These are phyloP conservation scores for Nectriaceae sp. DNA, from an alignment of 2,329 filamentous ascomycete species.

Conservation along the genomic window DNA sequence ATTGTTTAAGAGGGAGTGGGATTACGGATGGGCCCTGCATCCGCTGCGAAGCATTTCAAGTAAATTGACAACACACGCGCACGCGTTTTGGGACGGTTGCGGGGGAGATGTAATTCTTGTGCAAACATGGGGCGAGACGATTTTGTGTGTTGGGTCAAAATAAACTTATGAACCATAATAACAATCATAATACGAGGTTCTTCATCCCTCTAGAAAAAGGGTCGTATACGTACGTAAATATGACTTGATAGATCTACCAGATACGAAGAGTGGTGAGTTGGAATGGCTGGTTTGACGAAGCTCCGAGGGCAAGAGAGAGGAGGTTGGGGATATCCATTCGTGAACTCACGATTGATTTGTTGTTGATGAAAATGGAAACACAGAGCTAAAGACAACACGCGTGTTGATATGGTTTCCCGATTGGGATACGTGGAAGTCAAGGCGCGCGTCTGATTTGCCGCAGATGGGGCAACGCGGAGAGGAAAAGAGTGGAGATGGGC, in stretches of 20 bases:
- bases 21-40: neutral
- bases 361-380: conserved; percentile 23
- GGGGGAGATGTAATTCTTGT: conserved; percentile 22
- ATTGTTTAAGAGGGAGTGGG: neutral
- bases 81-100: conserved; percentile 24
- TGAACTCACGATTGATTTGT: conserved; percentile 6
- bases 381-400: too few species aligned
- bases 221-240: too few species aligned
- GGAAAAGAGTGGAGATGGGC: neutral
- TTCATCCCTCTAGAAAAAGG: too few species aligned
- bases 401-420: conserved; percentile 39
- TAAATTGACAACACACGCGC: conserved; percentile 13
- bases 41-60: neutral
- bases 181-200: too few species aligned
- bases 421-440: conserved; percentile 29
- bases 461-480: conserved; percentile 29
- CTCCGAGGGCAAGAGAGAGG: neutral
- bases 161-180: neutral
- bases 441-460: conserved; percentile 35
- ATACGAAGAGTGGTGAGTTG: too few species aligned
- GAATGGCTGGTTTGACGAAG: neutral
- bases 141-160: too few species aligned
- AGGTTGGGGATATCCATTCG: conserved; percentile 4
- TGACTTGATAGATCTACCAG: too few species aligned
- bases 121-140: conserved; percentile 20